A percentile compares a stretch with the other conserved stretches of the same genome.
phyloP scores from a whole-genome alignment of 2,329 filamentous ascomycete genomes.

The Beauveria asiatica region DNA sequence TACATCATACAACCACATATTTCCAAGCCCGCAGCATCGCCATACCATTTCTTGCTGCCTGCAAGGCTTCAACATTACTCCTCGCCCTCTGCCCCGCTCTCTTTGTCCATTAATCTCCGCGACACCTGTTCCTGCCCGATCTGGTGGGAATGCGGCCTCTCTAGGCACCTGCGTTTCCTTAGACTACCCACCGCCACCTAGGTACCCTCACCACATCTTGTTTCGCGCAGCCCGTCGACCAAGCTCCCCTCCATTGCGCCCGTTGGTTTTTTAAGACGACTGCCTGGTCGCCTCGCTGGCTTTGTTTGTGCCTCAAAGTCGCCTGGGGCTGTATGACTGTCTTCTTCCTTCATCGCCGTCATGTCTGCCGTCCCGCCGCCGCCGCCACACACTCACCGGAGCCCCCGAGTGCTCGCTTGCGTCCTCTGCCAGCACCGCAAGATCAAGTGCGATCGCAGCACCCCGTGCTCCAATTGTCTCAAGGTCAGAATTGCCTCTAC shows the following conservation, averaged over 20 bases:
- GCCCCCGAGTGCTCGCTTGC: constrained; percentile 42
- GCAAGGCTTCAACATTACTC: constrained; percentile 7
- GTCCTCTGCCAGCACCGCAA: constrained; percentile 53
- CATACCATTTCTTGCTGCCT: constrained; percentile 2
- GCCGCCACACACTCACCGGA: constrained; percentile 23
- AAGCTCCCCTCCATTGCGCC: constrained; percentile 3
- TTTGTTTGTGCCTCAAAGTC: not conserved
- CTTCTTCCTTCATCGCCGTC: not conserved
- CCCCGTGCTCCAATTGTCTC: constrained; percentile 51
- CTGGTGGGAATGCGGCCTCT: constrained; percentile 4
- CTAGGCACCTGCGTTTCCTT: not conserved
- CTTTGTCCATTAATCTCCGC: constrained; percentile 7
- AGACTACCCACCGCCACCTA: not conserved
- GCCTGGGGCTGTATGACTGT: not conserved
- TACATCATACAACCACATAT: not conserved
- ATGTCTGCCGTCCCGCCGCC: constrained; percentile 7
- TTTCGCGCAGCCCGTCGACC: not conserved
- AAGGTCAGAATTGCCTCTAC: constrained; percentile 34
- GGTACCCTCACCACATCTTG: not conserved
- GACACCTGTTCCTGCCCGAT: not conserved
- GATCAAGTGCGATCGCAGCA: constrained; percentile 53
- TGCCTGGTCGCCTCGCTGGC: not conserved
- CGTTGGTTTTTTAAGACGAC: constrained; percentile 1
- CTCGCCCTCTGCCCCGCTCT: not conserved
- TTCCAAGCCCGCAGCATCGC: not conserved